Percentiles rank a stretch among this genome's conserved stretches.
These are phyloP conservation scores for Alternaria consortialis DNA, from an alignment of 2,329 filamentous ascomycete genomes.

Conservation along the genomic window DNA sequence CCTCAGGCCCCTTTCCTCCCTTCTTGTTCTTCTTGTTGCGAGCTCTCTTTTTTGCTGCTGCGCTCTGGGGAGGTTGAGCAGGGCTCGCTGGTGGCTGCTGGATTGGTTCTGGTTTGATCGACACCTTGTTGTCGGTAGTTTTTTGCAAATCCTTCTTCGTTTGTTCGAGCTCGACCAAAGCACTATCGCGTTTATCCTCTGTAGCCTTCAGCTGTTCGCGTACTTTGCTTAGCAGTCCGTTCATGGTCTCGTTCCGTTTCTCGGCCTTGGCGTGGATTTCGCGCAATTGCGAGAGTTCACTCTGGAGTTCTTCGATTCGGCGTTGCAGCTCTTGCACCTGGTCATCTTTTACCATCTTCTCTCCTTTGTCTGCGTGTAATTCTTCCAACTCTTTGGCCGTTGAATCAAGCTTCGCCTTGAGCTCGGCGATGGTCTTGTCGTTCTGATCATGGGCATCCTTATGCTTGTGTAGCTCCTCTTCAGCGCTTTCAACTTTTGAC, in stretches of 20 bases:
- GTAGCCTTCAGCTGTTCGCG: conserved; percentile 64
- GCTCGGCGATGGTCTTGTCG: conserved; percentile 52
- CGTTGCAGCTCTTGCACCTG: conserved; percentile 37
- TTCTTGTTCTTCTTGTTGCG: conserved; percentile 81
- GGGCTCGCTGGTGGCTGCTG: conserved; percentile 29
- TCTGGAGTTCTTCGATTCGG: conserved; percentile 45
- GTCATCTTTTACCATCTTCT: conserved; percentile 42
- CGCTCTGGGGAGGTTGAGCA: conserved; percentile 41
- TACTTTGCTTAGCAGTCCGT: conserved; percentile 64
- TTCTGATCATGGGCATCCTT: conserved; percentile 53
- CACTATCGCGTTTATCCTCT: conserved; percentile 58
- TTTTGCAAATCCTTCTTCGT: conserved; percentile 41
- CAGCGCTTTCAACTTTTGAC: conserved; percentile 48
- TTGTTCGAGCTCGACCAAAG: conserved; percentile 55
- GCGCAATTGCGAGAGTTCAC: conserved; percentile 41
- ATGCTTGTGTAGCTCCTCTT: conserved; percentile 57
- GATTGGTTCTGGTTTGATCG: conserved; percentile 18
- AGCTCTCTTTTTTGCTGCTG: conserved; percentile 78
- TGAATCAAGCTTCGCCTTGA: conserved; percentile 41
- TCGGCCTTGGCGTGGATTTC: conserved; percentile 53
- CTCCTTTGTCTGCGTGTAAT: conserved; percentile 47
- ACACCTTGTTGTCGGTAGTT: conserved; percentile 25
- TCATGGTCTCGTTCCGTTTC: conserved; percentile 64
- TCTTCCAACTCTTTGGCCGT: conserved; percentile 61
- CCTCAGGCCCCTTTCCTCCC: conserved; percentile 60